Base-by-base conservation (phyloP, 2,329 filamentous ascomycete genomes). In the Cercospora sesami region DNA sequence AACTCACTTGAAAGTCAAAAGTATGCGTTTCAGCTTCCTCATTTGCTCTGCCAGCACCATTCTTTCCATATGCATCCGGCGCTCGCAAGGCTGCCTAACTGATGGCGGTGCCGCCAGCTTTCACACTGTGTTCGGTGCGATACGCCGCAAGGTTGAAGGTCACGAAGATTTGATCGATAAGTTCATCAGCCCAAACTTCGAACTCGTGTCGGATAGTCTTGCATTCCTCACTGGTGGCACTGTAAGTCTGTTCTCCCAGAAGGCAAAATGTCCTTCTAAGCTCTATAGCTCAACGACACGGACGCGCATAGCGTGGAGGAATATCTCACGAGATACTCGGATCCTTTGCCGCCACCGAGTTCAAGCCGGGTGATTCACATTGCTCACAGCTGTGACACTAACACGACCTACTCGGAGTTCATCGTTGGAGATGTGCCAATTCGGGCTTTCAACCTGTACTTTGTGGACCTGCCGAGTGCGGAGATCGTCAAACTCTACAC, bases 371-470 rank as follows among this genome's bases (percentile, higher is more conserved):
- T 65, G n/a, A 31, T 48, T 23, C 55, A 60, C 12, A 18, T 58
- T n/a, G 59, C 59, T 6, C 64, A 62, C 23, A 62, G 39, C 18
- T 66, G 59, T 39, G 45, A 66, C n/a, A 63, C 59, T 5, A 63
- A 63, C 26, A 63, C 64, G 6, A 51, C 60, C 18, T 66, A 66
- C n/a, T 53, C 18, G 48, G 39, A 66, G 30, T 60, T 66, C 21
- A 21, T 57, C 10, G 30, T 67, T 16, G 60, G 45, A 2, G 53
- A 28, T 5, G 62, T 45, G 14, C 60, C 65, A 1, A 45, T 67
- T 8, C 36, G 65, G 45, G 60, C 45, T 28, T 23, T 64, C 36
- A 30, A 36, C 28, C 31, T 64, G 9, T 30, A 45, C 14, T 67
- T 64, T 21, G 57, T 67, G 12, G 55, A 63, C n/a, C 23, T 60